Conservation (phyloP, 495 filamentous ascomycete genomes). For the Neurospora sp. region DNA sequence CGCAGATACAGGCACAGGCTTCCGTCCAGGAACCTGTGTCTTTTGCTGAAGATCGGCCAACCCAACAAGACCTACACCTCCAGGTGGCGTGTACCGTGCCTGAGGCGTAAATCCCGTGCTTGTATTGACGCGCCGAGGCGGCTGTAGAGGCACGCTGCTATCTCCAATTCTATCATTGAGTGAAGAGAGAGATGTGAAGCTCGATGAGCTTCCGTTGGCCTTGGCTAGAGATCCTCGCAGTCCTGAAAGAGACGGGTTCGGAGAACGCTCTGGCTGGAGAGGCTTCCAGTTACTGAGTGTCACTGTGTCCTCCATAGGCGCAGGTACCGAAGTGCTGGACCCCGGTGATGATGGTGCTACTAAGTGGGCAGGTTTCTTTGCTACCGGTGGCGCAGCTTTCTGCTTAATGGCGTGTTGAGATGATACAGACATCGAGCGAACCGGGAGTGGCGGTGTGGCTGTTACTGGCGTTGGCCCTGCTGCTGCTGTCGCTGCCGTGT, state of each 20-base stretch:
- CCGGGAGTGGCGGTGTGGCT: conserved; percentile 18
- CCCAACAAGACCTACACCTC: conserved; percentile 16
- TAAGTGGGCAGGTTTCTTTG: conserved; percentile 44
- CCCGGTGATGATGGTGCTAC: conserved; percentile 25
- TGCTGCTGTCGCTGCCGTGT: conserved; percentile 5
- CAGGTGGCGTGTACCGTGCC: conserved; percentile 7
- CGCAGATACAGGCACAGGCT: conserved; percentile 3
- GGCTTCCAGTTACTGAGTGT: background rate
- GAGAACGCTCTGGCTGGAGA: background rate
- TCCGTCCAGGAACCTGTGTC: conserved; percentile 9
- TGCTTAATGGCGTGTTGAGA: conserved; percentile 25
- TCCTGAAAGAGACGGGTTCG: conserved; percentile 1
- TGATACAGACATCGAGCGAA: conserved; percentile 16
- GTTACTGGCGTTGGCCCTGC: background rate
- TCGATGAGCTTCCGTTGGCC: background rate
- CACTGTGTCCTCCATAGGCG: background rate
- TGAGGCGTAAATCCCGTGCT: conserved; percentile 1
- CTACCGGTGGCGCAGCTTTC: conserved; percentile 42
- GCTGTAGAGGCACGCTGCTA: conserved; percentile 2
- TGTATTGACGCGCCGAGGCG: conserved; percentile 10
- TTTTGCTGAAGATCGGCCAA: conserved; percentile 4
- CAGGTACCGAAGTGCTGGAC: conserved; percentile 13
- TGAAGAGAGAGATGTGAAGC: background rate
- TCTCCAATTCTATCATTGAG: conserved; percentile 1
- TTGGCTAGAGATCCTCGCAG: background rate